Evolutionary conservation across 2,329 filamentous ascomycete genomes (phyloP), one percentile per base, ranked within the genome.

Genomic region (Monosporascus sp.): DNA sequence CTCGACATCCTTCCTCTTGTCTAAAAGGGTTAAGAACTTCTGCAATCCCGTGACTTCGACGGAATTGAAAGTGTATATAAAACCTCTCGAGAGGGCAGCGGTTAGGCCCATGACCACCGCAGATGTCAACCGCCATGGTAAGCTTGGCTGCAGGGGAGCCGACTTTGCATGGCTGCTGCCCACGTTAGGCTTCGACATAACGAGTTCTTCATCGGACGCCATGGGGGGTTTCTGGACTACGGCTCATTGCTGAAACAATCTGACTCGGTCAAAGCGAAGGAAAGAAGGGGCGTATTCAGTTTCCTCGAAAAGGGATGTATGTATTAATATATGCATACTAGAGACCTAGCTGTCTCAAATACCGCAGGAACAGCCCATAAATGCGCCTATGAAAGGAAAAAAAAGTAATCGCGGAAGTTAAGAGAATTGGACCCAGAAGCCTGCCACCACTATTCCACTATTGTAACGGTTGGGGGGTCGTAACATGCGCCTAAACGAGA

Each of bases 1-100:
- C 43, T 81, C 78, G 3, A 83, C 74, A 68, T 92, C 80, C 60
- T 79, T 77, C 56, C 93, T 82, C 60, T 81, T 79, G 62, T 97
- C 91, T 38, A 97, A 73, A 5, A 93, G 73, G 49, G 84, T 76
- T 37, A 94, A 74, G 59, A 99, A 94, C 11, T 78, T 74, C 48
- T 91, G 84, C 56, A 95, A 74, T 1, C 93, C 93, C 62, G 85
- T 79, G 5, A 89, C 83, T 68, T 97, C 86, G 47, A 90, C 85
- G 25, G 77, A 80, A 69, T 88, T 95, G 57, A 93, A 70, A 0
- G 82, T 83, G 60, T 85, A 87, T 44, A 97, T 73, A 66, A 97
- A 97, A 2, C 75, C 78, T 56, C 89, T 83, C 53, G 84, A 90
- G 7, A 95, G 60, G 27, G 85, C 72, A 48, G 86, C 88, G 0